Base-by-base conservation (phyloP, 768 basidiomycete genomes). In the Agrocybe pediades region DNA sequence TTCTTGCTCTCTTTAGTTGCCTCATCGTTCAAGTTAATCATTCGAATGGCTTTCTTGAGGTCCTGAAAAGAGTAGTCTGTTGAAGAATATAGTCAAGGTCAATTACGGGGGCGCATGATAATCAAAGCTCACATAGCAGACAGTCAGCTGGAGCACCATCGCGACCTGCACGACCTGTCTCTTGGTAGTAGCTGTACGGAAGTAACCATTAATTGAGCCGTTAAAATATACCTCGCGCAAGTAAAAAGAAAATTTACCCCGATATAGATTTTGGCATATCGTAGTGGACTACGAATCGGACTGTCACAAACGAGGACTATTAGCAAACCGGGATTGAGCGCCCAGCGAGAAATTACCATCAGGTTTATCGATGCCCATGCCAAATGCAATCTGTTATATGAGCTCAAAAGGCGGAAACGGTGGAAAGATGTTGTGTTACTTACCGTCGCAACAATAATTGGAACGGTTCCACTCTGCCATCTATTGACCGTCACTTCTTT, bases 111-210 rank as follows among this genome's bases (percentile, higher is more conserved):
- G 19, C 6, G 25, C 6, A 27, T 40, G 27, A 2, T 25, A 4
- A 6, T 20, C 46, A 9, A 13, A 13, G 71, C 87, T 64, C 67
- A 96, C 93, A 94, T 9, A 98, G 81, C 11, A 97, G 69, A 69
- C 97, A 99, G 46, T 89, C 85, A 0, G 97, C 87, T 1, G 83
- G 80, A 60, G 80, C 68, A 4, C 92, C 93, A 64, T 99, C 97
- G 54, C 97, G 83, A 5, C 97, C 97, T 16, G 95, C 97, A 52
- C 97, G 85, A 6, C 97, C 97, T 0, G 96, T 98, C 73, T 99
- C 97, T 73, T 98, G 94, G 63, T 94, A 95, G 64, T 91, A 91
- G 1, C 90, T 91, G 25, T 9, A 45, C 52, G 43, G 41, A 52
- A n/a, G n/a, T n/a, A n/a, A n/a, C n/a, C n/a, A n/a, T n/a, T n/a